phyloP scores from a whole-genome alignment of 257 asterid species.

The Jacaranda mimosifolia region DNA sequence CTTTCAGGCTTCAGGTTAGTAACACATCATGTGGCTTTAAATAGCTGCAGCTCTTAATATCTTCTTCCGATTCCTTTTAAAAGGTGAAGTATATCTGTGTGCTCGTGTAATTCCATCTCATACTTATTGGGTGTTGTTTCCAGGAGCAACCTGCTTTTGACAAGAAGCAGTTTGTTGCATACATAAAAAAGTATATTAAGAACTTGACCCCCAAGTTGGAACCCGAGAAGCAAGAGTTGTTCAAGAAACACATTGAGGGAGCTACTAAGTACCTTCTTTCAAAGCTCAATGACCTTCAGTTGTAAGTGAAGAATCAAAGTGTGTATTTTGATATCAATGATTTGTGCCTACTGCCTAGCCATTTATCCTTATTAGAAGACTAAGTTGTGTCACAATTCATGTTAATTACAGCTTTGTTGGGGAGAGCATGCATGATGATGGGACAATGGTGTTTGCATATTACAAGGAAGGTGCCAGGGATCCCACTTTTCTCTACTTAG shows the following conservation, averaged over 20 bases:
- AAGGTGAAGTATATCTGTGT: not conserved
- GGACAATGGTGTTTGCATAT: slow-evolving; percentile 53
- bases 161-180: slow-evolving; percentile 69
- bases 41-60: not conserved
- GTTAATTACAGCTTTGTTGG: slow-evolving; percentile 54
- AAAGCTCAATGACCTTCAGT: slow-evolving; percentile 63
- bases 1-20: slow-evolving; percentile 76
- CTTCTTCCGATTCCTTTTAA: not conserved
- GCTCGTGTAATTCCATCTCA: not conserved
- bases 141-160: slow-evolving; percentile 74
- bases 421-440: slow-evolving; percentile 64
- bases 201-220: slow-evolving; percentile 49
- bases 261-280: slow-evolving; percentile 63
- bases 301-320: slow-evolving; percentile 39
- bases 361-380: not conserved
- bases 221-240: slow-evolving; percentile 48
- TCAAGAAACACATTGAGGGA: slow-evolving; percentile 65
- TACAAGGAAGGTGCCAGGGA: slow-evolving; percentile 62
- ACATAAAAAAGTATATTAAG: slow-evolving; percentile 64
- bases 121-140: not conserved
- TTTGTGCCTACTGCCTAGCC: too few species aligned
- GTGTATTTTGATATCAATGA: not conserved
- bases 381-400: not conserved
- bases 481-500: slow-evolving; percentile 65
- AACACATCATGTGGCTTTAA: not conserved